Conservation (phyloP, 768 basidiomycete genomes). For the Obba rivulosa region DNA sequence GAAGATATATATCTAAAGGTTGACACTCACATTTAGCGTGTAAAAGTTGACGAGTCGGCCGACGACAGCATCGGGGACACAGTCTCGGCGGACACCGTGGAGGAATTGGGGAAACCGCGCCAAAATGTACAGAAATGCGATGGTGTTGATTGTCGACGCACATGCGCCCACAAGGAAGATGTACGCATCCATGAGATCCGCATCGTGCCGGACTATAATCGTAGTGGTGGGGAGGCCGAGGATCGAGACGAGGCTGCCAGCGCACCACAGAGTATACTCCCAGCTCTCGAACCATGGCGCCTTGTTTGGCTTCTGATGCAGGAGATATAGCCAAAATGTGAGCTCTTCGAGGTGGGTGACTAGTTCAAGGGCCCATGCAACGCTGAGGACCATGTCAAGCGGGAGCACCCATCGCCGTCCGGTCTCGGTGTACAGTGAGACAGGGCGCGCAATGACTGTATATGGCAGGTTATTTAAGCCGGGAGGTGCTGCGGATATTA, state of each 20-base stretch:
- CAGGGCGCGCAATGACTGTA: conserved; percentile 48
- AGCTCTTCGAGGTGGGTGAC: conserved; percentile 83
- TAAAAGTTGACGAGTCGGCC: conserved; percentile 71
- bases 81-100: conserved; percentile 61
- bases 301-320: conserved; percentile 68
- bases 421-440: conserved; percentile 39
- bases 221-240: conserved; percentile 71
- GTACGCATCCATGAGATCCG: conserved; percentile 67
- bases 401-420: conserved; percentile 58
- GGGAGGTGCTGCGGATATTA: too few species aligned
- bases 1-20: too few species aligned
- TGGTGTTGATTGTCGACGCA: conserved; percentile 60
- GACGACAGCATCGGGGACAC: conserved; percentile 71
- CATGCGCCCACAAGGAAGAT: conserved; percentile 70
- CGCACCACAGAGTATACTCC: conserved; percentile 70
- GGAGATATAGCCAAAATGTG: conserved; percentile 78
- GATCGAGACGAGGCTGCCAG: conserved; percentile 61
- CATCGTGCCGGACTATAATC: conserved; percentile 49
- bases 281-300: conserved; percentile 76
- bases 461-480: background rate
- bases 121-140: conserved; percentile 69
- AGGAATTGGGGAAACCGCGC: conserved; percentile 68
- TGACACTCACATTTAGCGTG: conserved; percentile 61
- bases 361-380: conserved; percentile 73
- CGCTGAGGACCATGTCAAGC: conserved; percentile 63